Conservation (phyloP, 257 asterid species). For the Solanum chilense region DNA sequence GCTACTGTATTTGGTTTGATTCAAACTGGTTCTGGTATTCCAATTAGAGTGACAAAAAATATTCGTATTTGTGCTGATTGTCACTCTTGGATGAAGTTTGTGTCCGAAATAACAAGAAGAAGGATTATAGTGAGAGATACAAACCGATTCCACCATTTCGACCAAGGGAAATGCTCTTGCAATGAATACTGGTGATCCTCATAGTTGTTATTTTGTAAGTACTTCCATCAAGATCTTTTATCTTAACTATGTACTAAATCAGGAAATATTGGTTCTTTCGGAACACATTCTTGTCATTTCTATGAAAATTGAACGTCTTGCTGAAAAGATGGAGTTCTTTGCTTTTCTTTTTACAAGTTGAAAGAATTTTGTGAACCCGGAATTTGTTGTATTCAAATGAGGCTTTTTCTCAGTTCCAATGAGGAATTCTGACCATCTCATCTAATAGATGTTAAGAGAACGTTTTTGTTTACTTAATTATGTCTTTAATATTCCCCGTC, state of each 20-base stretch:
- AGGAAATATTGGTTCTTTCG: not conserved
- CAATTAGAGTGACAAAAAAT: slow-evolving; percentile 43
- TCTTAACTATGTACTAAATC: not conserved
- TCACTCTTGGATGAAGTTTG: slow-evolving; percentile 22
- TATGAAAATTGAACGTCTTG: not conserved
- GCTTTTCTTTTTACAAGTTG: not conserved
- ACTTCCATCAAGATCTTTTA: not conserved
- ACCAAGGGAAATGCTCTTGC: slow-evolving; percentile 14
- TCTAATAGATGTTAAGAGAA: not conserved
- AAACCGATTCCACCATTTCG: slow-evolving; percentile 18
- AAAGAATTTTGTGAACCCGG: not conserved
- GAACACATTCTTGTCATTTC: not conserved
- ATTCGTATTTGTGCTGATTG: slow-evolving; percentile 39
- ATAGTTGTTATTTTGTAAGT: not conserved
- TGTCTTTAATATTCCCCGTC: not conserved
- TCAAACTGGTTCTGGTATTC: slow-evolving; percentile 22
- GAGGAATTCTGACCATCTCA: not conserved
- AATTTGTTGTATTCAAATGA: not conserved
- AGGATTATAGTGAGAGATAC: slow-evolving; percentile 17
- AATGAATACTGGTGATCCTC: slow-evolving; percentile 15
- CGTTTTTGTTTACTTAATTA: not conserved
- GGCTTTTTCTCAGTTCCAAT: not conserved
- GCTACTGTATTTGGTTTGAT: slow-evolving; percentile 32
- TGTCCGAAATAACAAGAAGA: slow-evolving; percentile 1
- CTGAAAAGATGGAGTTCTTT: not conserved